Evolutionary conservation across 2,329 filamentous ascomycete genomes (phyloP).

Genomic region (Colletotrichum sublineola): DNA sequence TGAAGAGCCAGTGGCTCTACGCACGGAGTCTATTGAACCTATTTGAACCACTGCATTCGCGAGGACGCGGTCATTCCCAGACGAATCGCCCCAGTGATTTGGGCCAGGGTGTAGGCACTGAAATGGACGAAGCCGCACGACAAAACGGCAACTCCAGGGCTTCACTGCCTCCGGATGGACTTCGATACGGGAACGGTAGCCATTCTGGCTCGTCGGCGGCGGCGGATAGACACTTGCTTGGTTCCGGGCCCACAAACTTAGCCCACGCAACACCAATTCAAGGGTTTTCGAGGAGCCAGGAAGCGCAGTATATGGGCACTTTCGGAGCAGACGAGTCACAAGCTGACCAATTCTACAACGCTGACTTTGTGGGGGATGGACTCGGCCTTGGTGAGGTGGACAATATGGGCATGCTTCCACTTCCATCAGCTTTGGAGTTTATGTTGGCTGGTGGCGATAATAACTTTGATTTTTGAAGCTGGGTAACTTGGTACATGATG

Average conservation of each 20-base stretch:
- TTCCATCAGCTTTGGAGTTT: conserved; percentile 50
- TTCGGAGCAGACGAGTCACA: neutral
- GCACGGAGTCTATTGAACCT: conserved; percentile 49
- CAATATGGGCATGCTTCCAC: conserved; percentile 45
- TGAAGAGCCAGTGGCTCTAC: conserved; percentile 51
- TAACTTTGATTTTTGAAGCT: conserved; percentile 29
- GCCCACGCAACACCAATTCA: neutral
- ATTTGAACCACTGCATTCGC: conserved; percentile 44
- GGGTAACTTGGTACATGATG: neutral
- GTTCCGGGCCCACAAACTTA: conserved; percentile 14
- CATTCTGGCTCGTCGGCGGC: neutral
- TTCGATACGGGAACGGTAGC: neutral
- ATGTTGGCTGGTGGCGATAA: conserved; percentile 48
- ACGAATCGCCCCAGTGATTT: neutral
- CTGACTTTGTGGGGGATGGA: conserved; percentile 22
- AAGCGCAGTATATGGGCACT: neutral
- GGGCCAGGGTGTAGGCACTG: too few relatives aligned
- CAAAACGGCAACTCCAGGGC: neutral
- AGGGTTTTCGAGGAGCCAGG: conserved; percentile 5
- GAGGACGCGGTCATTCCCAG: conserved; percentile 20
- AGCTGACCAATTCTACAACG: neutral
- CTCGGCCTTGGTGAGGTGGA: conserved; percentile 38
- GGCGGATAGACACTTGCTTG: neutral
- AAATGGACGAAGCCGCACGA: neutral
- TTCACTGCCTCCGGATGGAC: neutral